Evolutionary conservation across 176 grass and related monocot species (phyloP), one percentile per base, ranked within the genome.

Genomic region (Musa troglodytarum): DNA sequence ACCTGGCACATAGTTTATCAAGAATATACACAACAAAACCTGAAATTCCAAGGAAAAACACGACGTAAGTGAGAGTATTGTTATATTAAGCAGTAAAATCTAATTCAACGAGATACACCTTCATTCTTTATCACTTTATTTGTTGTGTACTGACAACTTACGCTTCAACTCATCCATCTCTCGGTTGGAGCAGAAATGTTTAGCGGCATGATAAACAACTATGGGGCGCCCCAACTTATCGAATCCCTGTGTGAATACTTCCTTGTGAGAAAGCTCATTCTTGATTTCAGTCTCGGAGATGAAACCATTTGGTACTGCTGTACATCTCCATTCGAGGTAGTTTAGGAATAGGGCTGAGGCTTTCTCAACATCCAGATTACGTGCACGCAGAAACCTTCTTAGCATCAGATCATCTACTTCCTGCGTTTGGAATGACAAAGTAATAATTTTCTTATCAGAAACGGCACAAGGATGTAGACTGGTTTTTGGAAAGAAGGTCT

Each of bases 341-440:
- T 76, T 85, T 0, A 80, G 72, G 58, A 85, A 80, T 11, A 76
- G 23, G 1, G 12, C 49, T 17, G 83, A 74, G 49, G 62, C 83
- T 43, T 76, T 85, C 43, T 85, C 29, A 13, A 85, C 29, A 24
- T 85, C 65, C 3, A 57, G 77, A 17, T 71, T 54, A 20, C 78
- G 83, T 8, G 83, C 83, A 29, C 83, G 83, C 34, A 85, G 68
- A 75, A 85, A 85, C 22, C 83, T 85, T 17, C 83, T 50, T 0
- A 85, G 43, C 1, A 15, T 81, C 13, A 55, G 50, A 68, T 85
- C 54, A 16, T 85, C 83, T 8, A 58, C 73, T 16, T 80, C 83
- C 83, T 85, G 72, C 10, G 28, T 23, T 54, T 73, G 29, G 26
- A 34, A 15, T 21, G 54, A 11, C 50, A 17, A 73, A 25, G 19